phyloP scores from a whole-genome alignment of 371 early-diverging fungal species.

The Lichtheimia hyalospora region DNA sequence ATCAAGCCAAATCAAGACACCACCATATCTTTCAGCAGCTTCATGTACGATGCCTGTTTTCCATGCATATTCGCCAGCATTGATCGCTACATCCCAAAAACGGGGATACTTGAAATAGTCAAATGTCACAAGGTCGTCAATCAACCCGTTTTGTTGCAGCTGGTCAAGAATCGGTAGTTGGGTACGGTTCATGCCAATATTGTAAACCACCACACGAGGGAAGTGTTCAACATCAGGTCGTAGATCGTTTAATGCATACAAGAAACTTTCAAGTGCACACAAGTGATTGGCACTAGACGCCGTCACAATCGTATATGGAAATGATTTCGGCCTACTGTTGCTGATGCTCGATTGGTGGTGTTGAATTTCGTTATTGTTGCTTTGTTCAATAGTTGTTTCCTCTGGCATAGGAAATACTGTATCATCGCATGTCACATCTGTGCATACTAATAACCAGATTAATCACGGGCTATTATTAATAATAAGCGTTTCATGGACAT shows the following conservation, averaged over 20 bases:
- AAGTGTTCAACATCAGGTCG: slow-evolving; percentile 32
- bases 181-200: slow-evolving; percentile 51
- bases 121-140: slow-evolving; percentile 52
- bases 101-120: slow-evolving; percentile 54
- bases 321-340: slow-evolving; percentile 2
- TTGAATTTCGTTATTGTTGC: not conserved
- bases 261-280: slow-evolving; percentile 58
- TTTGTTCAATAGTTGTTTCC: not conserved
- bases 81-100: slow-evolving; percentile 62
- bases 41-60: slow-evolving; percentile 65
- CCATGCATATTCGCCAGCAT: slow-evolving; percentile 68
- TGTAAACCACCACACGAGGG: slow-evolving; percentile 47
- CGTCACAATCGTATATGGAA: slow-evolving; percentile 57
- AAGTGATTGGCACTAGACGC: slow-evolving; percentile 64
- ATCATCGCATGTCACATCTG: not conserved
- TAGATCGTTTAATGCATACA: slow-evolving; percentile 49
- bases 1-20: slow-evolving; percentile 60
- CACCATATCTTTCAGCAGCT: slow-evolving; percentile 48
- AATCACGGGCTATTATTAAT: not conserved
- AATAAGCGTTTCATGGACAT: not conserved
- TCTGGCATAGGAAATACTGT: not conserved
- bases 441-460: not conserved
- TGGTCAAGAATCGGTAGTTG: slow-evolving; percentile 48
- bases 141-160: slow-evolving; percentile 30
- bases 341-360: not conserved